Evolutionary conservation across 23 red algal genomes (phyloP).

Genomic region (Gracilaria domingensis): DNA sequence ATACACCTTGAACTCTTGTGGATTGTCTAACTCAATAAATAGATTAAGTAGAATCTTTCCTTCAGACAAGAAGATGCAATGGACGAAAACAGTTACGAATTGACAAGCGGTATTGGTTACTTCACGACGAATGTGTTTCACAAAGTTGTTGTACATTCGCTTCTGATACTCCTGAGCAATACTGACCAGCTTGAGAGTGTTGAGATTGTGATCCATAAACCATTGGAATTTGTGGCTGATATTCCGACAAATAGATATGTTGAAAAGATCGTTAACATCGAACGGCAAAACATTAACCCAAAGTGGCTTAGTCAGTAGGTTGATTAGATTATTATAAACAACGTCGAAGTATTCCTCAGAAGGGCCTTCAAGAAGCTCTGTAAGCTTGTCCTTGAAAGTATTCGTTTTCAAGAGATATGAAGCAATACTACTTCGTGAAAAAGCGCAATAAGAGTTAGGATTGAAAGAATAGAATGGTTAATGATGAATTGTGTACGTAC

Average conservation of each 20-base stretch:
- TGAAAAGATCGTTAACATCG: neutral
- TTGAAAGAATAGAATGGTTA: neutral
- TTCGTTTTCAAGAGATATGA: neutral
- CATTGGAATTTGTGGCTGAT: neutral
- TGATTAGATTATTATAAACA: neutral
- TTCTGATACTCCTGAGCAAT: conserved; percentile 8
- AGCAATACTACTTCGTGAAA: neutral
- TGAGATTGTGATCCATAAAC: neutral
- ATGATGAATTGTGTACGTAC: neutral
- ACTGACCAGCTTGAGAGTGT: neutral
- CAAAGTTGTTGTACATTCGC: conserved; percentile 1
- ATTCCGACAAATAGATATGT: neutral
- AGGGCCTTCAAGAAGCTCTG: neutral
- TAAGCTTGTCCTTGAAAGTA: neutral
- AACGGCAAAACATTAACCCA: neutral
- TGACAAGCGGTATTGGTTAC: neutral
- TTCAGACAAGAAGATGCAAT: neutral
- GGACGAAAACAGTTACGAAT: neutral
- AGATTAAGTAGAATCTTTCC: neutral
- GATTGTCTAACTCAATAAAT: neutral
- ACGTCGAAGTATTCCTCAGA: neutral
- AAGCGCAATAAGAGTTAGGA: neutral
- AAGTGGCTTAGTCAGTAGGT: neutral
- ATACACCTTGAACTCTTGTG: neutral
- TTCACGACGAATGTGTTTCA: conserved; percentile 11